phyloP scores from a whole-genome alignment of 495 filamentous ascomycete genomes.

The Ramalina intermedia region DNA sequence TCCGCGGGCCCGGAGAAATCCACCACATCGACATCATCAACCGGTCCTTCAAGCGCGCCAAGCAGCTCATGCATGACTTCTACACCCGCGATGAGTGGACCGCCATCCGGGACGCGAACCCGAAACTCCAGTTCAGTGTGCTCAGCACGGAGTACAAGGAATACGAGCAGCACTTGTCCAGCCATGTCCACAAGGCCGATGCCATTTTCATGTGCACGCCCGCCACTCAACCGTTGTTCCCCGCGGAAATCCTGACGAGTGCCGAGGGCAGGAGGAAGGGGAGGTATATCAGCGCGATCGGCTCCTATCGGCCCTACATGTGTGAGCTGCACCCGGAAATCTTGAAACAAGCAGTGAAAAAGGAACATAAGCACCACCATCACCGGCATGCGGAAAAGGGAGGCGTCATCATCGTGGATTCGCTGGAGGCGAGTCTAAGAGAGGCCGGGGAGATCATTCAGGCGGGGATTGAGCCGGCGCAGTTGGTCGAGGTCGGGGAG shows the following conservation, averaged over 20 bases:
- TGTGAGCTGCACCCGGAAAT: slow-evolving; percentile 67
- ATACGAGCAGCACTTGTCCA: slow-evolving; percentile 48
- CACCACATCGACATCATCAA: slow-evolving; percentile 69
- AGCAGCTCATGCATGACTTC: slow-evolving; percentile 34
- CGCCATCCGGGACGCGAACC: slow-evolving; percentile 41
- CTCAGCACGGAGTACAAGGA: slow-evolving; percentile 59
- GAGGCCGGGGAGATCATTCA: slow-evolving; percentile 85
- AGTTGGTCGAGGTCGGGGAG: slow-evolving; percentile 79
- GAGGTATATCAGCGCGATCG: slow-evolving; percentile 65
- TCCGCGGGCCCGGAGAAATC: slow-evolving; percentile 58
- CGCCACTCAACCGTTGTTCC: slow-evolving; percentile 44
- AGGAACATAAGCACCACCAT: slow-evolving; percentile 39
- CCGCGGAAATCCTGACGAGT: slow-evolving; percentile 45
- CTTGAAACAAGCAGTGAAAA: slow-evolving; percentile 50
- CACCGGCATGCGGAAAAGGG: slow-evolving; percentile 59
- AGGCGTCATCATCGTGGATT: slow-evolving; percentile 73
- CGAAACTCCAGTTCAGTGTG: slow-evolving; percentile 51
- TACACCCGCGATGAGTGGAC: slow-evolving; percentile 33
- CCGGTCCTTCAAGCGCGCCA: slow-evolving; percentile 49
- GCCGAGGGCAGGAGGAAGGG: slow-evolving; percentile 60
- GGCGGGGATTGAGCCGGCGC: slow-evolving; percentile 50
- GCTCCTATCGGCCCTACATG: slow-evolving; percentile 77
- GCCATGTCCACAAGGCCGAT: slow-evolving; percentile 53
- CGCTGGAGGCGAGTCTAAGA: slow-evolving; percentile 57
- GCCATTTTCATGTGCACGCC: slow-evolving; percentile 76